These are phyloP conservation scores for Spergularia azorica DNA, from an alignment of 179 eudicot species.

Conservation along the genomic window DNA sequence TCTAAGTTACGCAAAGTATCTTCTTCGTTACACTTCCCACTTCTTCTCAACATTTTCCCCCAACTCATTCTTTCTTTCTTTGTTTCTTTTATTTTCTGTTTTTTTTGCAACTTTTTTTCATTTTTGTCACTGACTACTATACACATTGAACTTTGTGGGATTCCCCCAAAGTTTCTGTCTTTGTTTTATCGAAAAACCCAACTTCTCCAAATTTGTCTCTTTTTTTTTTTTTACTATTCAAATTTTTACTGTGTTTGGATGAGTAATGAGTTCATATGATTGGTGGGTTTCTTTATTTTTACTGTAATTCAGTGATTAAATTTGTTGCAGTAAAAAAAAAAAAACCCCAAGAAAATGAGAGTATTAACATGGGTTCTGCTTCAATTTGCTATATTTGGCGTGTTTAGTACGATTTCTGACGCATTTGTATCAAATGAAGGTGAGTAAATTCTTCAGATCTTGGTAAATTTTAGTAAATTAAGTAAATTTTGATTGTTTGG, in stretches of 20 bases:
- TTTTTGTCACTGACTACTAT: not conserved
- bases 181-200: constrained; percentile 26
- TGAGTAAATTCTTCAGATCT: constrained; percentile 43
- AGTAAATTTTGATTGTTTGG: not conserved
- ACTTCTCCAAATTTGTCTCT: constrained; percentile 28
- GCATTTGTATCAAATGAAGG: constrained; percentile 69
- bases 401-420: constrained; percentile 35
- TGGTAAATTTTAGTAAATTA: not conserved
- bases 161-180: not conserved
- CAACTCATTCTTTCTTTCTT: no score
- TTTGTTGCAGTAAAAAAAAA: not conserved
- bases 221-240: not conserved
- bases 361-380: constrained; percentile 37
- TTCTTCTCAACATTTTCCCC: not conserved
- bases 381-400: constrained; percentile 44
- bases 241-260: constrained; percentile 7
- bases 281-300: constrained; percentile 23
- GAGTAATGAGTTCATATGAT: constrained; percentile 37
- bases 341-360: constrained; percentile 38
- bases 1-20: constrained; percentile 42
- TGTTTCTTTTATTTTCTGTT: not conserved
- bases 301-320: not conserved
- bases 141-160: constrained; percentile 10
- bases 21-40: not conserved
- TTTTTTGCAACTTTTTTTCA: no score